These are phyloP conservation scores for Lodderomyces jiufengensis DNA, from an alignment of 1,139 yeast genomes.

Conservation along the genomic window DNA sequence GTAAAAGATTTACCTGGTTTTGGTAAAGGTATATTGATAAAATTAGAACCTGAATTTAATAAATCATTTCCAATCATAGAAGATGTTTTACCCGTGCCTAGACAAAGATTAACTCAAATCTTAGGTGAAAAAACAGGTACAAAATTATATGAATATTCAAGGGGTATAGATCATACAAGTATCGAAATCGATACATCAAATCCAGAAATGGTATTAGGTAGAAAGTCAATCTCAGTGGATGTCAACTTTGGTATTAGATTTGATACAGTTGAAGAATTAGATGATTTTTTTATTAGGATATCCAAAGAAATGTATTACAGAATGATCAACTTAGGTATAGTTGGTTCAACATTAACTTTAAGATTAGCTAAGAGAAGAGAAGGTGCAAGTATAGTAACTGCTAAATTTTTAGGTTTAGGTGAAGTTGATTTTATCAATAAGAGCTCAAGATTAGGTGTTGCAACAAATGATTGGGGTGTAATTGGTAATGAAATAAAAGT, in stretches of 20 bases:
- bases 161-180: conserved; percentile 65
- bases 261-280: conserved; percentile 55
- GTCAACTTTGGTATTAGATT: conserved; percentile 90
- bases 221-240: conserved; percentile 84
- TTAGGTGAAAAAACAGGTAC: conserved; percentile 72
- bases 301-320: conserved; percentile 58
- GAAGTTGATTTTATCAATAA: conserved; percentile 62
- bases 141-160: conserved; percentile 54
- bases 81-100: conserved; percentile 37
- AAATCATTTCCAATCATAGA: conserved; percentile 15
- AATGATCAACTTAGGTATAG: conserved; percentile 42
- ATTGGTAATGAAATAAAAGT: conserved; percentile 60
- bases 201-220: conserved; percentile 40
- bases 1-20: conserved; percentile 77
- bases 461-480: conserved; percentile 61
- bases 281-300: conserved; percentile 55
- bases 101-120: conserved; percentile 33
- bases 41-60: conserved; percentile 10
- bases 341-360: conserved; percentile 58
- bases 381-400: conserved; percentile 68
- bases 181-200: conserved; percentile 48
- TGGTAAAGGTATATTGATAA: conserved; percentile 50
- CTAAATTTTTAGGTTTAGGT: conserved; percentile 85
- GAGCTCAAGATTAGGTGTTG: conserved; percentile 56
- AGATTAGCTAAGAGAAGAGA: conserved; percentile 63